These are phyloP conservation scores for Coemansia sp. DNA, from an alignment of 192 early-diverging fungal species.

Conservation along the genomic window DNA sequence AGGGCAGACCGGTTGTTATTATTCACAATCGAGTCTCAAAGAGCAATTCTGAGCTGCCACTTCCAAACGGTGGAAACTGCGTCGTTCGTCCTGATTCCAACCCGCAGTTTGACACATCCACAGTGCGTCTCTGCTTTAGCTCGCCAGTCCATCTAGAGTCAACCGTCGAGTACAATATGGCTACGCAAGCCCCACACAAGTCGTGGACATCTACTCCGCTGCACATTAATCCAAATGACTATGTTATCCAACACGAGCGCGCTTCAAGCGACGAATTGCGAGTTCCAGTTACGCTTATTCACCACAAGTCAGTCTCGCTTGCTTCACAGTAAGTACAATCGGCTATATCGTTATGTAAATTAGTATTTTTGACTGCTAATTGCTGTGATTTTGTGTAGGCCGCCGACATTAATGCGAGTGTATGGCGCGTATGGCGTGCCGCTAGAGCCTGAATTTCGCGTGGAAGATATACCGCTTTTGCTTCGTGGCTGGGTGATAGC, in stretches of 20 bases:
- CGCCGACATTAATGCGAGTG: conserved; percentile 62
- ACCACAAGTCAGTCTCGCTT: conserved; percentile 40
- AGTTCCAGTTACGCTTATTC: conserved; percentile 69
- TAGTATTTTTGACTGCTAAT: neutral
- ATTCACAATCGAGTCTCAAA: conserved; percentile 23
- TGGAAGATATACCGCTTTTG: conserved; percentile 73
- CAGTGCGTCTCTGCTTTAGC: conserved; percentile 46
- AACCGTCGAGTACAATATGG: conserved; percentile 69
- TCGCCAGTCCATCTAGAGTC: conserved; percentile 67
- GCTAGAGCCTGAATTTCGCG: conserved; percentile 72
- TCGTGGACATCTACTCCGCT: conserved; percentile 38
- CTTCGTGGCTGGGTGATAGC: conserved; percentile 81
- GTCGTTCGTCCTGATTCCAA: conserved; percentile 61
- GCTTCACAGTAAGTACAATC: conserved; percentile 9
- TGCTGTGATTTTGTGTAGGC: conserved; percentile 12
- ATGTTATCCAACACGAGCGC: conserved; percentile 25
- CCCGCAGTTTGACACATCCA: conserved; percentile 55
- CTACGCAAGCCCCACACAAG: conserved; percentile 11
- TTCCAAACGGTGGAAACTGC: conserved; percentile 51
- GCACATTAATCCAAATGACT: conserved; percentile 30
- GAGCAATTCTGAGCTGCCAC: conserved; percentile 18
- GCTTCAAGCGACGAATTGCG: conserved; percentile 27
- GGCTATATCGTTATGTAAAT: no score
- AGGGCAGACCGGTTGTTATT: conserved; percentile 35
- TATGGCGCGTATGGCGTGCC: conserved; percentile 83